Evolutionary conservation across 2,329 filamentous ascomycete species (phyloP), one percentile per base, ranked within the genome.

Genomic region (Aphanoascus verrucosus): DNA sequence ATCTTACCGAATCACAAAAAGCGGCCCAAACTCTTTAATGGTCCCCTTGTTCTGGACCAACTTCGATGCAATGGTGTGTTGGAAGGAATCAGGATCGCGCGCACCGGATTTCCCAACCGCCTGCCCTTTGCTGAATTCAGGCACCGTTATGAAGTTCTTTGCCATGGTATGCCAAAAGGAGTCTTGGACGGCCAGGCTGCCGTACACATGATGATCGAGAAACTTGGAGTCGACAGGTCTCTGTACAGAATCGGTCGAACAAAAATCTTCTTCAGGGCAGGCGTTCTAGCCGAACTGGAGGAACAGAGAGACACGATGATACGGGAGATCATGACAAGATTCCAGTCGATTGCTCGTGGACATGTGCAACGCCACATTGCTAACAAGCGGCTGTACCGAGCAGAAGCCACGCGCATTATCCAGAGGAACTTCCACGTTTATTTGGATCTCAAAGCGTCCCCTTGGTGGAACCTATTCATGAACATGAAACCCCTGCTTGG

Each of bases 1-100:
- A 98, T 98, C 57, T 77, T 98, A 56, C 94, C 93, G 2, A 98
- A 98, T 65, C 93, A 98, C 75, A 96, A 95, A 71, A 98, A 98
- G 71, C 81, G 84, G 20, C 88, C 93, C 0, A 98, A 98, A 70
- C 86, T 90, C 65, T 88, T 97, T 69, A 87, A 86, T 64, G 88
- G 87, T 2, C 81, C 89, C 1, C 80, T 98, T n/a, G 94, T 98
- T 1, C 78, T 98, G 5, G 93, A 98, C 64, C 94, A 98, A 67
- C 75, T 98, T n/a, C 83, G 93, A 50, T 98, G 93, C 72, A 98
- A 98, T 67, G 93, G 93, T 85, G 93, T 98, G 2, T 77, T 98
- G n/a, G 93, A 98, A 72, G 93, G 93, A 57, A 98, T 98, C 64
- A 82, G 93, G 57, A 98, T 98, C 68, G 93, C 93, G 20, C 83